Evolutionary conservation across 129 eudicot genomes (phyloP), one percentile per base, ranked within the genome.

Genomic region (Helianthus tuberosus): DNA sequence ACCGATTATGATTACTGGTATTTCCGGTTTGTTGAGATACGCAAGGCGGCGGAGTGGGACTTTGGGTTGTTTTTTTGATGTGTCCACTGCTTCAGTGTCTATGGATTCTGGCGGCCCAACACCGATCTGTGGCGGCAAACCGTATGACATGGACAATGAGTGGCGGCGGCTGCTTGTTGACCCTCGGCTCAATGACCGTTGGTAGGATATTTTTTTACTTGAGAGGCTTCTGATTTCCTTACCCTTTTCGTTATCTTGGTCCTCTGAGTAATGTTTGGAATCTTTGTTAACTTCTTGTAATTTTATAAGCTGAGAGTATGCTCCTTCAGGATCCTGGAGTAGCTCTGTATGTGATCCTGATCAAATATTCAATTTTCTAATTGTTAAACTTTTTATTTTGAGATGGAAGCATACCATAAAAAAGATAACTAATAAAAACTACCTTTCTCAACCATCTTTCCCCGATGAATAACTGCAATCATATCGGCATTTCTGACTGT

Each of bases 391-490:
- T 69, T 17, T 25, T 15, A 70, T 15, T 16, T 36, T 29, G 0
- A 15, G 1, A 68, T 49, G 46, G 8, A 50, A 11, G 11, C 13
- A 43, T 4, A 65, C 50, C 11, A 66, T 23, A 20, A 44, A 27
- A 44, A 23, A 67, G 77, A 10, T 20, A 20, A 57, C 2, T 17
- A 17, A 67, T 43, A 13, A n/a, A 6, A 32, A 12, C 41, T 85
- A 89, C 92, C 96, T 87, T 90, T 90, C 73, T 87, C 93, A 67
- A 90, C 87, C 80, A 87, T 76, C 84, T 87, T 87, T 43, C 96
- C 93, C 23, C 46, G 85, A 64, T 83, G 90, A 71, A 90, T 87
- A 52, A 90, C 96, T 54, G 93, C 96, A 73, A 90, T 90, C 90
- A 81, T 83, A 32, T 87, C 71, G 2, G 96, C 93, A 79, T 87